phyloP scores from a whole-genome alignment of 2,329 filamentous ascomycete species.

The Clarireedia paspali region DNA sequence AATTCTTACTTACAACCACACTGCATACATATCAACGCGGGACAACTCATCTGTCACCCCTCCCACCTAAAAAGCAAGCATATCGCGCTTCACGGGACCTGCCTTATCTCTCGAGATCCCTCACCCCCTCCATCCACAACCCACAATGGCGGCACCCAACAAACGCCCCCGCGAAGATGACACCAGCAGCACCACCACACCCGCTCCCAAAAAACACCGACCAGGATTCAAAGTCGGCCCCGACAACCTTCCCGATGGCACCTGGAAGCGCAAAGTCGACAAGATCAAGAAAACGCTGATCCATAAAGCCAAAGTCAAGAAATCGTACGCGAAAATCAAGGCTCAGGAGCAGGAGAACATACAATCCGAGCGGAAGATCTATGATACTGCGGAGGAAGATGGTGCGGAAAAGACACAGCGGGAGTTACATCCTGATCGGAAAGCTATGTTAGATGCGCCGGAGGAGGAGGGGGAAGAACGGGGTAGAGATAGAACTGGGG shows the following conservation, averaged over 20 bases:
- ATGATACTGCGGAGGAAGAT: not conserved
- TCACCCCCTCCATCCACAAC: not conserved
- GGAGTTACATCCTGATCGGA: slow-evolving; percentile 53
- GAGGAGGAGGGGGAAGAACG: not conserved
- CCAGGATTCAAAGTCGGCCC: slow-evolving; percentile 84
- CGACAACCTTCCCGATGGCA: slow-evolving; percentile 83
- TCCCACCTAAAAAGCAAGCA: no score
- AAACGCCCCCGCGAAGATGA: slow-evolving; percentile 48
- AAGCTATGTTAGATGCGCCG: slow-evolving; percentile 47
- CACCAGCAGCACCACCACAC: slow-evolving; percentile 27
- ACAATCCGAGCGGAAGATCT: not conserved
- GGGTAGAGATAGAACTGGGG: not conserved
- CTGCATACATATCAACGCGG: not conserved
- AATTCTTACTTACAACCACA: not conserved
- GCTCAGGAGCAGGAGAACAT: slow-evolving; percentile 32
- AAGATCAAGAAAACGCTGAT: slow-evolving; percentile 88
- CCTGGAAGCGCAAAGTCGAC: slow-evolving; percentile 78
- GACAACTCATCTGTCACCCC: no score
- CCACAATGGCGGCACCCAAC: slow-evolving; percentile 46
- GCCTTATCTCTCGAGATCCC: not conserved
- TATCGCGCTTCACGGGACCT: no score
- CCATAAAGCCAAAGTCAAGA: slow-evolving; percentile 87
- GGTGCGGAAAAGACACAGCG: slow-evolving; percentile 18
- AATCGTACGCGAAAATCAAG: slow-evolving; percentile 84
- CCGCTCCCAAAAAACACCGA: slow-evolving; percentile 43